Conservation (phyloP, 768 basidiomycete genomes). For the Mycena rosella region DNA sequence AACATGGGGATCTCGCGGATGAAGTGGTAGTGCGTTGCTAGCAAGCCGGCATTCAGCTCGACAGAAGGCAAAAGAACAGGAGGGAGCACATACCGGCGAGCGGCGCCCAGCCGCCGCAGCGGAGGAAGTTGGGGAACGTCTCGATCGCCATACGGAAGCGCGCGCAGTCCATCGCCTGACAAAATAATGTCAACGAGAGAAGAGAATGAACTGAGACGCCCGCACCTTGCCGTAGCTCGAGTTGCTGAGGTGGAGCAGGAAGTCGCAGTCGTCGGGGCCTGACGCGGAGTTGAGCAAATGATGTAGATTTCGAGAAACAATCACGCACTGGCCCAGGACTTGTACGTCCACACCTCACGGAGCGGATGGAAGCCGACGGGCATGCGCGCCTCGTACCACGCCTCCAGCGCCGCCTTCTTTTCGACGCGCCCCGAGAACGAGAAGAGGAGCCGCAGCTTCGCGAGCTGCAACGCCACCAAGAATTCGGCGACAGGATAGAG, state of each 20-base stretch:
- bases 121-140: conserved; percentile 69
- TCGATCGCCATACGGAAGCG: conserved; percentile 62
- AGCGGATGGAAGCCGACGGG: conserved; percentile 73
- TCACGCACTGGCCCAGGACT: conserved; percentile 59
- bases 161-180: conserved; percentile 63
- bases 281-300: too few relatives aligned
- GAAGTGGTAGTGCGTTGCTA: conserved; percentile 61
- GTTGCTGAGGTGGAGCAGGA: conserved; percentile 82
- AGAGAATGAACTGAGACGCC: background rate
- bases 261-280: conserved; percentile 76
- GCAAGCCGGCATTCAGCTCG: too few relatives aligned
- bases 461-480: too few relatives aligned
- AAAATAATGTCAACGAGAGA: background rate
- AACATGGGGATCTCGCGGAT: conserved; percentile 66
- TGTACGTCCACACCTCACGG: conserved; percentile 54
- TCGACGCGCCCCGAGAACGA: too few relatives aligned
- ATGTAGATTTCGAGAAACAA: conserved; percentile 47
- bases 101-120: conserved; percentile 71
- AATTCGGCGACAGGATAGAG: too few relatives aligned
- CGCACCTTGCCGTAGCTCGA: conserved; percentile 65
- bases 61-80: background rate
- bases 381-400: conserved; percentile 6
- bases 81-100: conserved; percentile 56
- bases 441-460: too few relatives aligned
- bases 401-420: conserved; percentile 41